Base-by-base conservation (phyloP, 2,329 filamentous ascomycete genomes). In the Aspergillus pseudoglaucus region DNA sequence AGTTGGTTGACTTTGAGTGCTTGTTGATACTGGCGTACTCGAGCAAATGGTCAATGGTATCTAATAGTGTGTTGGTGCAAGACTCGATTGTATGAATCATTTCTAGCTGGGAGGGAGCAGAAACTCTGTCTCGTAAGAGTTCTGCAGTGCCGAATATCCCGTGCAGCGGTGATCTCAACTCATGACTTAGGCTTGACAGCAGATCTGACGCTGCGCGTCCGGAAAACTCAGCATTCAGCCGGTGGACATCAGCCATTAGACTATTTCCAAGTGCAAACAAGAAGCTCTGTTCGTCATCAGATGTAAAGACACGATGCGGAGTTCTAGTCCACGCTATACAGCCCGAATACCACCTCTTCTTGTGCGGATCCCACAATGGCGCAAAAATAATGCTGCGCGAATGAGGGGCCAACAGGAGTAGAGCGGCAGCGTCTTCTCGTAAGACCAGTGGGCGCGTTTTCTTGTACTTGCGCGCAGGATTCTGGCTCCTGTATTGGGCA, bases 11-110 rank as follows among this genome's bases (percentile, higher is more conserved):
- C 15, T 44, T 27, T 6, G 4, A 10, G 35, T 56, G 48, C 5
- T 61, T 53, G 42, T 62, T 59, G 37, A 65, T 64, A 15, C 54
- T 57, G 0, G 63, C 51, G 14, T 61, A 58, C 12, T 68, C 66
- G 0, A 69, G 59, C 17, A 70, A 47, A 43, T 68, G 60, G 35
- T 70, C 66, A 39, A 75, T 65, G 1, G 68, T 71, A 42, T 72
- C 70, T 2, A 74, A 54, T 0, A 75, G 54, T 1, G 71, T 72
- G 2, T 64, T 61, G 1, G 67, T 70, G 50, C 70, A 75, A 9
- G 59, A 66, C 30, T 66, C 61, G 18, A 73, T 64, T 0, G 69
- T 67, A 30, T 64, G 55, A 1, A 69, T 55, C 46, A 69, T 48
- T 3, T 57, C 58, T 9, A 53, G 53, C 32, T 68, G 66, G 5